Percentiles rank a stretch among this genome's conserved stretches.
These are phyloP conservation scores for Graphiopsis chlorocephala DNA, from an alignment of 2,329 filamentous ascomycete genomes.

Conservation along the genomic window DNA sequence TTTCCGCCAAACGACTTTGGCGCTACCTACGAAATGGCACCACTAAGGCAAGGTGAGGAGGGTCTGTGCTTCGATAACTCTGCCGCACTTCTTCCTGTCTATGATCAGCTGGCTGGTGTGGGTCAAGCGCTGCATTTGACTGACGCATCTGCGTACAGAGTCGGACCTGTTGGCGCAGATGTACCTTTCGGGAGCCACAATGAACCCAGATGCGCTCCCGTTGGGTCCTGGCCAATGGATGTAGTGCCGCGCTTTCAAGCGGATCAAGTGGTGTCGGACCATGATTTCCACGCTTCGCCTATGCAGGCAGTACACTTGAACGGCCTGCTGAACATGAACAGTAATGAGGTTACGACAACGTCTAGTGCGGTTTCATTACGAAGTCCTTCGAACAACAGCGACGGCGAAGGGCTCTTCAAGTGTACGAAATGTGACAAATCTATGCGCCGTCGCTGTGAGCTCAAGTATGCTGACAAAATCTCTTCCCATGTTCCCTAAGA, in stretches of 20 bases:
- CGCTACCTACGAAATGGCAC: neutral
- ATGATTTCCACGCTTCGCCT: neutral
- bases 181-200: neutral
- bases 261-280: neutral
- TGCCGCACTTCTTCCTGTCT: neutral
- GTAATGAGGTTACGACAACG: neutral
- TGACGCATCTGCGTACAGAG: slow-evolving; percentile 4
- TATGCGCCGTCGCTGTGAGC: neutral
- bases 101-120: slow-evolving; percentile 4
- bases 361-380: neutral
- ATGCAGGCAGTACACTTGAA: neutral
- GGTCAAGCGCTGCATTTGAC: slow-evolving; percentile 12
- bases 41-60: slow-evolving; percentile 7
- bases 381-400: neutral
- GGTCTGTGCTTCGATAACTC: neutral
- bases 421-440: neutral
- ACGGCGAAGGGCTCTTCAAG: neutral
- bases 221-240: neutral
- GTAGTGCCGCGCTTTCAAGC: neutral
- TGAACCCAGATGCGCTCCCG: neutral
- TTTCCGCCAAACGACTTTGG: neutral
- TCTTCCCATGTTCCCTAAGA: neutral
- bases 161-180: slow-evolving; percentile 2
- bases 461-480: neutral
- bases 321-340: neutral